Conservation (phyloP, 2,329 filamentous ascomycete species). For the Trichophyton benhamiae region DNA sequence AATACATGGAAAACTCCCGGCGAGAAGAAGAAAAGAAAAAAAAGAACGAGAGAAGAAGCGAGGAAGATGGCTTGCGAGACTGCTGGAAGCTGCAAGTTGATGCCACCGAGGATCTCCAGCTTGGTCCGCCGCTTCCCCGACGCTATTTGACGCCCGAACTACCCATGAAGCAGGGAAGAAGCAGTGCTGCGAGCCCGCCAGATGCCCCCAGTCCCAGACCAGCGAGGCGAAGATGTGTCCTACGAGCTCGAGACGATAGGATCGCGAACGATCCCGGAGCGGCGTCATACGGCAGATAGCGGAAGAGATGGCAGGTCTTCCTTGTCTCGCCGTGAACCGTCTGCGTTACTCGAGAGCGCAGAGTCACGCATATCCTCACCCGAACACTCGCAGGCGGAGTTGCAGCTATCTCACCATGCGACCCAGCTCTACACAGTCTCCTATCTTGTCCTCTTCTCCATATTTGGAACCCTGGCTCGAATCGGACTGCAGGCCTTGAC, state of each 20-base stretch:
- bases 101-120: background rate
- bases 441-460: conserved; percentile 73
- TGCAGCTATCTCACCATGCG: conserved; percentile 25
- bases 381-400: conserved; percentile 4
- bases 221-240: conserved; percentile 1
- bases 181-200: background rate
- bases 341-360: conserved; percentile 28
- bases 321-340: conserved; percentile 16
- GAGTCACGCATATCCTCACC: conserved; percentile 14
- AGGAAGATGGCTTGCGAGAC: background rate
- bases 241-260: background rate
- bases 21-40: background rate
- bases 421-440: conserved; percentile 61
- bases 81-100: background rate
- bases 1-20: background rate
- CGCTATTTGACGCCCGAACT: background rate
- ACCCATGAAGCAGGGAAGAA: background rate
- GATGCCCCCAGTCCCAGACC: background rate
- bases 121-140: background rate
- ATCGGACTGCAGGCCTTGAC: conserved; percentile 70
- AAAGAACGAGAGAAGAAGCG: background rate
- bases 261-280: conserved; percentile 3
- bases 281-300: background rate
- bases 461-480: conserved; percentile 72
- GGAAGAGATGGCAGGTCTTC: conserved; percentile 21